A percentile compares a stretch with the other conserved stretches of the same genome.
These are phyloP conservation scores for Penicillium italicum DNA, from an alignment of 2,329 filamentous ascomycete species.

Conservation along the genomic window DNA sequence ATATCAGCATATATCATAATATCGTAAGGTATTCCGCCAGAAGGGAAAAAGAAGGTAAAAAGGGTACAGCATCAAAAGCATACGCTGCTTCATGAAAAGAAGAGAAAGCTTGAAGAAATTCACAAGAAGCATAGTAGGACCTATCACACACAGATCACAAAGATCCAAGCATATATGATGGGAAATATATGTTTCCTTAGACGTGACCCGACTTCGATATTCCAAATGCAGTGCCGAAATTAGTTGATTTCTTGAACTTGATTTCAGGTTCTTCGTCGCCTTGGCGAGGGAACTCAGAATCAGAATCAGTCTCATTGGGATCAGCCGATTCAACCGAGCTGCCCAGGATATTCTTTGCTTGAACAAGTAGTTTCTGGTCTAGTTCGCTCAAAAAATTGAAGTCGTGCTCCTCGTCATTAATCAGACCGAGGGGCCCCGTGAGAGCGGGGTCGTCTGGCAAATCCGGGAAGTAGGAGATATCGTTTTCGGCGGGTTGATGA, in stretches of 20 bases:
- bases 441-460: slow-evolving; percentile 44
- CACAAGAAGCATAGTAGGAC: background rate
- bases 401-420: slow-evolving; percentile 42
- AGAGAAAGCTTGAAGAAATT: background rate
- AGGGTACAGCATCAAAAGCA: background rate
- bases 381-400: slow-evolving; percentile 41
- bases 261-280: slow-evolving; percentile 36
- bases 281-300: slow-evolving; percentile 22
- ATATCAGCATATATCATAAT: slow-evolving; percentile 8
- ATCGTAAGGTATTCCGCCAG: slow-evolving; percentile 8
- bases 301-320: slow-evolving; percentile 24
- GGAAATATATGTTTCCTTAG: slow-evolving; percentile 5
- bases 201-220: slow-evolving; percentile 18
- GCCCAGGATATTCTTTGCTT: slow-evolving; percentile 35
- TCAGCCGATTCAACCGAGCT: slow-evolving; percentile 23
- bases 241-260: slow-evolving; percentile 45
- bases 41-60: slow-evolving; percentile 1
- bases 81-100: background rate
- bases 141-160: slow-evolving; percentile 13
- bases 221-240: slow-evolving; percentile 50
- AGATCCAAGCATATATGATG: slow-evolving; percentile 3
- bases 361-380: slow-evolving; percentile 43
- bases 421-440: slow-evolving; percentile 43
- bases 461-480: slow-evolving; percentile 42
- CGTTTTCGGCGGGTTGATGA: slow-evolving; percentile 37